Base-by-base conservation (phyloP, 768 basidiomycete species). In the Multifurca ochricompacta region DNA sequence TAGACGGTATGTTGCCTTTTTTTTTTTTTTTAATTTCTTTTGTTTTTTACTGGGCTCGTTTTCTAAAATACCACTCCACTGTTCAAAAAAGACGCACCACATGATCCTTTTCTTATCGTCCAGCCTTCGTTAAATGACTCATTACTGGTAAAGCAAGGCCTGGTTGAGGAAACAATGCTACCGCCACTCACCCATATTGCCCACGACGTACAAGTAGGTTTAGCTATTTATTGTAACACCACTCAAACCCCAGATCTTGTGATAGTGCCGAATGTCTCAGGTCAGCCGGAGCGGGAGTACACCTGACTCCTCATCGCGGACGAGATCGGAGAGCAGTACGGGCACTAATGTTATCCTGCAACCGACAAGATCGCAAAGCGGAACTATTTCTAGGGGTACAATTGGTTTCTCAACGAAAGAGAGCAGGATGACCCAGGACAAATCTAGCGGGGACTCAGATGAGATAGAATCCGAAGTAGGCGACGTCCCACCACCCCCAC, bases 51-150 rank as follows among this genome's bases (percentile, higher is more conserved):
- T 11, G 35, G 10, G 16, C 28, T 37, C 36, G 31, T 27, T 19
- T 16, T 25, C 28, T 10, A 19, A 11, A 18, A 27, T 40, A 10
- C 50, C 37, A 1, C 6, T 25, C n/a, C 27, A 37, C 31, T 27
- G 3, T 28, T 23, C 36, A 16, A 19, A 16, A 19, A 18, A 50
- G 48, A n/a, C 31, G 18, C 25, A 0, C 36, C 37, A 21, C 48
- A 23, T 13, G 60, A 61, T 14, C 60, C 60, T n/a, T 61, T 54
- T 34, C 58, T 61, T 13, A 13, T 54, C 8, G 60, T 61, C 6
- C 50, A 51, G n/a, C 53, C 60, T 25, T 61, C 60, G 6, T 46
- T 61, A 10, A 43, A 61, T 14, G 43, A 59, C 43, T 61, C 60
- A 6, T 13, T 61, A 16, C 42, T 61, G 44, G 53, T 61, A 27